These are phyloP conservation scores for Lasiosphaeria miniovina DNA, from an alignment of 495 filamentous ascomycete genomes.

Conservation along the genomic window DNA sequence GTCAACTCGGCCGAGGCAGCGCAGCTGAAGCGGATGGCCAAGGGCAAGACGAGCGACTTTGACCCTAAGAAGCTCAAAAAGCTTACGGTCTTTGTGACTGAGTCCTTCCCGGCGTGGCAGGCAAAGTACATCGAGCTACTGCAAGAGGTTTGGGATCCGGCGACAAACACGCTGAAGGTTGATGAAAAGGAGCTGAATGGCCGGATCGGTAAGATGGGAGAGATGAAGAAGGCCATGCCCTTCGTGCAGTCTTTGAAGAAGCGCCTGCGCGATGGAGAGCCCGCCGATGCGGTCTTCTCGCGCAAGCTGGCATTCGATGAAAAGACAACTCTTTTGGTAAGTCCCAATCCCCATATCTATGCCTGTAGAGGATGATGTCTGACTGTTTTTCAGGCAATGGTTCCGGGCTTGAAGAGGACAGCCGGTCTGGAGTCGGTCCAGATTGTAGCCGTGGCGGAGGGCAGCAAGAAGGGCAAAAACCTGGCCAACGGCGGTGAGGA, in stretches of 20 bases:
- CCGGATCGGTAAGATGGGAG: conserved; percentile 69
- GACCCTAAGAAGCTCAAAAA: conserved; percentile 89
- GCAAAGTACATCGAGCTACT: conserved; percentile 84
- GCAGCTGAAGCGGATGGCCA: conserved; percentile 78
- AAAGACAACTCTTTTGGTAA: conserved; percentile 58
- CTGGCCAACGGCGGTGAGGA: conserved; percentile 49
- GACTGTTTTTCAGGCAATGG: conserved; percentile 29
- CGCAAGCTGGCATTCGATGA: conserved; percentile 86
- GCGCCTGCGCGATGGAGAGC: conserved; percentile 60
- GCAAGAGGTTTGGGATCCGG: conserved; percentile 52
- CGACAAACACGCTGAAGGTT: conserved; percentile 43
- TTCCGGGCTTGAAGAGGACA: conserved; percentile 52
- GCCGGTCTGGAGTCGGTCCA: conserved; percentile 62
- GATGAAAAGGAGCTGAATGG: conserved; percentile 78
- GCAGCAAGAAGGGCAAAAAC: conserved; percentile 59
- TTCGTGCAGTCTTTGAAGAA: conserved; percentile 88
- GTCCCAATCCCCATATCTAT: conserved; percentile 3
- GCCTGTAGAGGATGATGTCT: conserved; percentile 2
- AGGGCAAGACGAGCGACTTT: conserved; percentile 77
- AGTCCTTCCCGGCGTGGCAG: conserved; percentile 83
- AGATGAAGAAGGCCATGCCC: conserved; percentile 98
- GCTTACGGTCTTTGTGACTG: conserved; percentile 80
- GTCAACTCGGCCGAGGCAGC: conserved; percentile 84
- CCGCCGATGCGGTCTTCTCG: conserved; percentile 65
- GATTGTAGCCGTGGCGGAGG: conserved; percentile 65